Percentiles rank a stretch among this genome's conserved stretches.
Evolutionary conservation across 192 early-diverging fungal species (phyloP).

Genomic region (Coemansia nantahalensis): DNA sequence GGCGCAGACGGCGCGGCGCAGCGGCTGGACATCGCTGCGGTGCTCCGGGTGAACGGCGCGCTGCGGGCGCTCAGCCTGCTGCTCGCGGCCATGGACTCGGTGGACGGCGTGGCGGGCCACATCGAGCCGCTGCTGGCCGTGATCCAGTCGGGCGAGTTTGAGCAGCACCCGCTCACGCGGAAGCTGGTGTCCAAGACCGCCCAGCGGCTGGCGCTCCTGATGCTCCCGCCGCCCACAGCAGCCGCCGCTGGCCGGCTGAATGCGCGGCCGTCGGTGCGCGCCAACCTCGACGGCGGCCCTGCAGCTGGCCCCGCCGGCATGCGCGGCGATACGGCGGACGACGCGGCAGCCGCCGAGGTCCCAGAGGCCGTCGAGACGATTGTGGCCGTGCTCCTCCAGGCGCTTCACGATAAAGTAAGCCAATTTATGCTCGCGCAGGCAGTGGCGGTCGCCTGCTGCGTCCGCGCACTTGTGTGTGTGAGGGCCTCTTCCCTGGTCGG

Average conservation of each 20-base stretch:
- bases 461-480: too few species aligned
- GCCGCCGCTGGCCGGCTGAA: constrained; percentile 65
- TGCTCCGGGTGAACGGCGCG: constrained; percentile 37
- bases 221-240: constrained; percentile 67
- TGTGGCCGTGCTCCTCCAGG: constrained; percentile 79
- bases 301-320: too few species aligned
- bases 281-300: constrained; percentile 16
- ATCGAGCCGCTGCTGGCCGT: constrained; percentile 27
- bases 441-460: background rate
- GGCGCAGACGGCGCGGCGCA: background rate
- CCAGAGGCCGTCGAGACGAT: constrained; percentile 81
- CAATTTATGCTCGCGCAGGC: constrained; percentile 46
- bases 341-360: constrained; percentile 68
- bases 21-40: constrained; percentile 19
- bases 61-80: constrained; percentile 47
- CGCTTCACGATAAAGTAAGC: constrained; percentile 71
- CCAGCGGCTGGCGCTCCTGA: constrained; percentile 80
- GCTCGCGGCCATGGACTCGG: constrained; percentile 39
- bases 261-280: constrained; percentile 14
- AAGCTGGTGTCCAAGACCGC: constrained; percentile 81
- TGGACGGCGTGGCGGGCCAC: constrained; percentile 7
- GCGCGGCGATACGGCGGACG: too few species aligned
- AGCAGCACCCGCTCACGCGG: constrained; percentile 69
- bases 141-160: constrained; percentile 50
- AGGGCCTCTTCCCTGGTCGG: too few species aligned